phyloP scores from a whole-genome alignment of 108 stramenopile genomes.

The Aurantiochytrium sp. region DNA sequence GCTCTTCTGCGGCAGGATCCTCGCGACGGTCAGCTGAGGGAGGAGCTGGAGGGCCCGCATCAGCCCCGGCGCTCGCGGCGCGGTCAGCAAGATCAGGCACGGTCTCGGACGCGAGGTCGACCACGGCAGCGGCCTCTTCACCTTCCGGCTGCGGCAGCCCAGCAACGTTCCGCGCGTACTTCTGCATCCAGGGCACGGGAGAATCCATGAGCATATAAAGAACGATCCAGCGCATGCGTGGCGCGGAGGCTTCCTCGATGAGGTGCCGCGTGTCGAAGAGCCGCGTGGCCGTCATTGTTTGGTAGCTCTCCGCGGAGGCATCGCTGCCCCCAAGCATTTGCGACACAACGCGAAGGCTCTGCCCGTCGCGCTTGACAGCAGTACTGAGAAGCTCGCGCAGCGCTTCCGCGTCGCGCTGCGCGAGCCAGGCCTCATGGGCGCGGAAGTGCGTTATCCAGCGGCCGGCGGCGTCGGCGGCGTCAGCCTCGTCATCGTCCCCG shows the following conservation, averaged over 20 bases:
- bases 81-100: too few species aligned
- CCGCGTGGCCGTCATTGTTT: not conserved
- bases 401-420: not conserved
- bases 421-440: not conserved
- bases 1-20: too few species aligned
- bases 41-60: too few species aligned
- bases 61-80: too few species aligned
- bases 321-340: not conserved
- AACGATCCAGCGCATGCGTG: not conserved
- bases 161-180: not conserved
- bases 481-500: too few species aligned
- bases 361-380: not conserved
- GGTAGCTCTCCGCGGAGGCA: not conserved
- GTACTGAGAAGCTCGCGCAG: not conserved
- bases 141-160: too few species aligned
- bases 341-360: not conserved
- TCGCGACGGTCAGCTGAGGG: too few species aligned
- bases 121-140: too few species aligned
- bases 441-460: not conserved
- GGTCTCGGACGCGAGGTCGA: too few species aligned
- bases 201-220: not conserved
- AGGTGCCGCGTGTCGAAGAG: not conserved
- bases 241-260: not conserved
- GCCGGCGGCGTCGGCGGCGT: too few species aligned
- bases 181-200: not conserved